Percentiles rank a stretch among this genome's conserved stretches.
phyloP scores from a whole-genome alignment of 495 filamentous ascomycete genomes.

The Usnea hakonensis region DNA sequence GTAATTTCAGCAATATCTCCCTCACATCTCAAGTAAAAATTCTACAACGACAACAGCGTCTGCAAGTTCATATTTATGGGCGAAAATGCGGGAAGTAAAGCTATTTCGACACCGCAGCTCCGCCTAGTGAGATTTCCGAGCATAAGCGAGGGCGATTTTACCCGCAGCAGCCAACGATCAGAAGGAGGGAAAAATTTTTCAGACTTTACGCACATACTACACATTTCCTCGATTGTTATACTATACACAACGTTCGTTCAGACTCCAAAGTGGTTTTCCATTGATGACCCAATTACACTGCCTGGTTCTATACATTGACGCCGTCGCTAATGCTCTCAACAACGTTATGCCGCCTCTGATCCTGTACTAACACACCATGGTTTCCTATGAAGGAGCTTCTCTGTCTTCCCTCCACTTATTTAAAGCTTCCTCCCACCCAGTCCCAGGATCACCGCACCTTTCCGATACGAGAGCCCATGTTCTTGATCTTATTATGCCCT shows the following conservation, averaged over 20 bases:
- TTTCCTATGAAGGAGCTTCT: constrained; percentile 24
- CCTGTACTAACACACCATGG: neutral
- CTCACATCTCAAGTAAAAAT: neutral
- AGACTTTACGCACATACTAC: too few relatives aligned
- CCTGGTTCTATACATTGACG: neutral
- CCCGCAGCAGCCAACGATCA: neutral
- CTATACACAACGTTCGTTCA: neutral
- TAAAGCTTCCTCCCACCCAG: constrained; percentile 56
- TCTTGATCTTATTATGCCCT: constrained; percentile 74
- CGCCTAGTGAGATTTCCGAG: neutral
- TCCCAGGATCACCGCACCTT: constrained; percentile 56
- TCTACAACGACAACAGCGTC: neutral
- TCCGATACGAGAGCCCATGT: constrained; percentile 79
- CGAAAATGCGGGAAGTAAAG: neutral
- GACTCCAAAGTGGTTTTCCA: neutral
- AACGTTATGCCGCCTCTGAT: neutral
- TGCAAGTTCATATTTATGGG: neutral
- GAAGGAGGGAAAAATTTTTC: too few relatives aligned
- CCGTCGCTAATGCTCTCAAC: constrained; percentile 10
- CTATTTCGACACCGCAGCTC: neutral
- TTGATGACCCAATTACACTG: neutral
- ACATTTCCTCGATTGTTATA: too few relatives aligned
- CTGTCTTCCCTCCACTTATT: constrained; percentile 51
- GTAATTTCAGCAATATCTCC: neutral
- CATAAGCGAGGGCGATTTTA: neutral